Conservation (phyloP, 768 basidiomycete species). For the Pisolithus tinctorius region DNA sequence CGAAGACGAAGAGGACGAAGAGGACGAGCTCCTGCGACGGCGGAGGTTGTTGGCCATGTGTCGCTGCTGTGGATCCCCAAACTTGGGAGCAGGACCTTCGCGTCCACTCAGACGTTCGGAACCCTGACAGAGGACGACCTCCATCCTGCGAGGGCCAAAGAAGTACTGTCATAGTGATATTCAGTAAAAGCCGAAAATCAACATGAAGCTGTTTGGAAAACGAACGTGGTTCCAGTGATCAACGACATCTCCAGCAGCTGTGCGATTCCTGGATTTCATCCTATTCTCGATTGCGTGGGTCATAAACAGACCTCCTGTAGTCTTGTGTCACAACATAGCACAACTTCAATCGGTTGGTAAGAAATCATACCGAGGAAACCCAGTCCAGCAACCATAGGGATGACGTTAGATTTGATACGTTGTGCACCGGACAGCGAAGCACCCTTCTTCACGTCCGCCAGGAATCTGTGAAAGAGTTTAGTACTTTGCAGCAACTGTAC, state of each 20-base stretch:
- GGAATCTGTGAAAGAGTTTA: slow-evolving; percentile 26
- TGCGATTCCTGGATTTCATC: slow-evolving; percentile 32
- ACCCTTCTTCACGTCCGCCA: slow-evolving; percentile 30
- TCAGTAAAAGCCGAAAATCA: background rate
- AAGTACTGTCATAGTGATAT: slow-evolving; percentile 31
- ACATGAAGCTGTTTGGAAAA: background rate
- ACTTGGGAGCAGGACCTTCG: slow-evolving; percentile 13
- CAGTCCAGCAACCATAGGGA: slow-evolving; percentile 26
- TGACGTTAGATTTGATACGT: slow-evolving; percentile 24
- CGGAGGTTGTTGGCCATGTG: slow-evolving; percentile 16
- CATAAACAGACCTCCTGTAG: slow-evolving; percentile 14
- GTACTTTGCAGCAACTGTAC: background rate
- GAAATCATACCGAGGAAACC: slow-evolving; percentile 15
- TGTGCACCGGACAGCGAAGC: slow-evolving; percentile 31
- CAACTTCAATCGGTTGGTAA: background rate
- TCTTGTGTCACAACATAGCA: background rate
- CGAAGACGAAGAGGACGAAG: background rate
- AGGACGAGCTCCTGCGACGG: background rate
- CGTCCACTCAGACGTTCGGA: slow-evolving; percentile 24
- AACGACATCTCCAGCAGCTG: slow-evolving; percentile 34
- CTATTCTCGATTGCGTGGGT: slow-evolving; percentile 11
- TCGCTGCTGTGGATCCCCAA: slow-evolving; percentile 12
- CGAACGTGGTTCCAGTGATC: slow-evolving; percentile 47
- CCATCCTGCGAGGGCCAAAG: slow-evolving; percentile 40
- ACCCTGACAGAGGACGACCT: slow-evolving; percentile 32